Evolutionary conservation across 352 stramenopile genomes (phyloP).

Genomic region (Globisporangium paddicum): DNA sequence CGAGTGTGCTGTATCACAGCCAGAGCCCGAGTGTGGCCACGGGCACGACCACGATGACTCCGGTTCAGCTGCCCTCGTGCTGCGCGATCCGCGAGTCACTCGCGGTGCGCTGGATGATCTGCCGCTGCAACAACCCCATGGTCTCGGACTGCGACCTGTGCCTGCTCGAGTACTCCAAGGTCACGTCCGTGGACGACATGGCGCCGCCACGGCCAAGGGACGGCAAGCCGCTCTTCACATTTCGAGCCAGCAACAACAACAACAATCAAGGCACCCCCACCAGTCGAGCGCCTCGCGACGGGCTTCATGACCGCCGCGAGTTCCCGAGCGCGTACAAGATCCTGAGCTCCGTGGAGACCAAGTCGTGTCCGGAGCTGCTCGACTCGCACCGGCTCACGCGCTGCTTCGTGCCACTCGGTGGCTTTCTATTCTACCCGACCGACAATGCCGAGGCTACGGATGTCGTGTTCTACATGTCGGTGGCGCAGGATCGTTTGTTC

Average conservation of each 20-base stretch:
- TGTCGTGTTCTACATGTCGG: conserved; percentile 75
- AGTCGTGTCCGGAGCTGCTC: conserved; percentile 57
- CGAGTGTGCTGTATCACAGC: conserved; percentile 69
- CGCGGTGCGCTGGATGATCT: conserved; percentile 68
- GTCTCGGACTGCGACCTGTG: conserved; percentile 72
- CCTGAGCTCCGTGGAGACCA: conserved; percentile 60
- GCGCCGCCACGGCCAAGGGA: conserved; percentile 15
- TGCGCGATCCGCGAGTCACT: conserved; percentile 31
- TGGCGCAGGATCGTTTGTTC: conserved; percentile 19
- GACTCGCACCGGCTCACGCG: conserved; percentile 60
- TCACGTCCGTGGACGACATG: conserved; percentile 47
- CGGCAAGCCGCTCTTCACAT: conserved; percentile 10
- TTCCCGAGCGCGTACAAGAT: conserved; percentile 65
- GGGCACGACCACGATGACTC: background rate
- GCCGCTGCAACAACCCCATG: conserved; percentile 55
- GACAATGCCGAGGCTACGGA: conserved; percentile 52
- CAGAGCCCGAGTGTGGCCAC: conserved; percentile 12
- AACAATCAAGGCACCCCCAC: background rate
- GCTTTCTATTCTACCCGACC: conserved; percentile 68
- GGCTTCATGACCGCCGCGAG: conserved; percentile 17
- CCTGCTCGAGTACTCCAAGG: conserved; percentile 64
- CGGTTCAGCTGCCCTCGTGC: background rate
- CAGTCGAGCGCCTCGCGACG: conserved; percentile 13
- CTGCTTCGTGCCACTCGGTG: conserved; percentile 49
- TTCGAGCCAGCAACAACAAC: conserved; percentile 32